Conservation (phyloP, 805 yeast genomes). For the Nakazawaea populi region DNA sequence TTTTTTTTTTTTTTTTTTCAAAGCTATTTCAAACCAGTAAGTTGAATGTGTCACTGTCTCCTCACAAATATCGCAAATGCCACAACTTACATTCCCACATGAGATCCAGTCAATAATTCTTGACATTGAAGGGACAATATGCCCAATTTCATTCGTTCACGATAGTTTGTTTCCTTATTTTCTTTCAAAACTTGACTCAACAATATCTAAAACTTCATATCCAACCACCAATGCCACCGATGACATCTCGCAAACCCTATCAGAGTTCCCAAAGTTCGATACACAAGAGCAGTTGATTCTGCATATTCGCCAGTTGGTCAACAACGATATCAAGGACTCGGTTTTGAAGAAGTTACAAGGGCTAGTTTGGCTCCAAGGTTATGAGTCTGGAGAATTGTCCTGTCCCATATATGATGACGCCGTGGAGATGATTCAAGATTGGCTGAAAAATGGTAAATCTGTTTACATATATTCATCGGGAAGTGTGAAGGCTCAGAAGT, state of each 20-base stretch:
- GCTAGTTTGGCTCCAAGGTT: slow-evolving; percentile 74
- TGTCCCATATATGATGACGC: slow-evolving; percentile 82
- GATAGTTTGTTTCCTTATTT: slow-evolving; percentile 77
- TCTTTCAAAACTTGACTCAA: slow-evolving; percentile 37
- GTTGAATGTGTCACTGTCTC: no score
- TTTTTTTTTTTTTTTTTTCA: no score
- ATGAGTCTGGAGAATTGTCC: slow-evolving; percentile 62
- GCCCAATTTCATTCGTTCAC: slow-evolving; percentile 86
- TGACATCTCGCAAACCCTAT: slow-evolving; percentile 27
- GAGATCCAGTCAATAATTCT: slow-evolving; percentile 34
- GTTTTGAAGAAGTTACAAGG: slow-evolving; percentile 79
- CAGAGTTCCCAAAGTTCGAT: slow-evolving; percentile 36
- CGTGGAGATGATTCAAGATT: slow-evolving; percentile 42
- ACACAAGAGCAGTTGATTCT: slow-evolving; percentile 27
- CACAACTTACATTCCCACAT: slow-evolving; percentile 3
- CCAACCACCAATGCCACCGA: slow-evolving; percentile 26
- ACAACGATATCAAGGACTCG: slow-evolving; percentile 70
- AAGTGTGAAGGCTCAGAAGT: slow-evolving; percentile 77
- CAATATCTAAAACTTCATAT: slow-evolving; percentile 25
- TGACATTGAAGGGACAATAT: slow-evolving; percentile 90
- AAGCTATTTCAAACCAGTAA: no score
- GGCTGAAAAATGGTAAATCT: slow-evolving; percentile 26
- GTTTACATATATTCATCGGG: slow-evolving; percentile 87
- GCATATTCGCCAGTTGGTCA: slow-evolving; percentile 55
- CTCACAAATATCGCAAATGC: not conserved